Evolutionary conservation across 257 asterid genomes (phyloP).

Genomic region (Capsicum baccatum): DNA sequence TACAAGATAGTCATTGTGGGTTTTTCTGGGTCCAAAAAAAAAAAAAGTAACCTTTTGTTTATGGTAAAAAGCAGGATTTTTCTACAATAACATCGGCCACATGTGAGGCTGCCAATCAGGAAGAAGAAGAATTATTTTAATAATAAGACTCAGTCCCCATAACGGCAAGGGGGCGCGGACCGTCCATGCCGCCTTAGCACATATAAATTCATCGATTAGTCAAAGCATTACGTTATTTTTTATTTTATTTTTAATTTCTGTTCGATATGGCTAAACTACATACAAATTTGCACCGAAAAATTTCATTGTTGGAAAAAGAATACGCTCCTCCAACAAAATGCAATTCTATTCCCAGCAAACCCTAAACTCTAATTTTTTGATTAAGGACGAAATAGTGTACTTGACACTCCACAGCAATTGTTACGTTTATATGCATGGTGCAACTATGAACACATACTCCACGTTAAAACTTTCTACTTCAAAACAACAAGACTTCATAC

Average conservation of each 20-base stretch:
- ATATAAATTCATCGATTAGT: neutral
- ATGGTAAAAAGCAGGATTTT: neutral
- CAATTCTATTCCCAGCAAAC: neutral
- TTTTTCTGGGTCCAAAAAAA: neutral
- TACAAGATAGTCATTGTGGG: neutral
- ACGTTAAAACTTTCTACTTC: neutral
- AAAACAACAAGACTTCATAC: neutral
- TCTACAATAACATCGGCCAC: neutral
- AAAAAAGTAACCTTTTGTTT: neutral
- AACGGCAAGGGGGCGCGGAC: neutral
- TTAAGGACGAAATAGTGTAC: neutral
- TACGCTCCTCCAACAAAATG: too few species aligned
- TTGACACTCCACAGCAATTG: neutral
- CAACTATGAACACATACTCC: neutral
- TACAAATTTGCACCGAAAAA: neutral
- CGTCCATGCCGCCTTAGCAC: slow-evolving; percentile 16
- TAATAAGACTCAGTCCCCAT: neutral
- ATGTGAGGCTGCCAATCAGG: neutral
- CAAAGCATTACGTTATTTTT: neutral
- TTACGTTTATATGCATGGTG: neutral
- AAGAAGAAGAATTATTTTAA: neutral
- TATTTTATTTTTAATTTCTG: neutral
- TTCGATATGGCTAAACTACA: neutral
- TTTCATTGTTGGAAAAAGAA: neutral
- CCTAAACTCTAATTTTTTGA: neutral